Base-by-base conservation (phyloP, 2,329 filamentous ascomycete species). In the Nemania sp. region DNA sequence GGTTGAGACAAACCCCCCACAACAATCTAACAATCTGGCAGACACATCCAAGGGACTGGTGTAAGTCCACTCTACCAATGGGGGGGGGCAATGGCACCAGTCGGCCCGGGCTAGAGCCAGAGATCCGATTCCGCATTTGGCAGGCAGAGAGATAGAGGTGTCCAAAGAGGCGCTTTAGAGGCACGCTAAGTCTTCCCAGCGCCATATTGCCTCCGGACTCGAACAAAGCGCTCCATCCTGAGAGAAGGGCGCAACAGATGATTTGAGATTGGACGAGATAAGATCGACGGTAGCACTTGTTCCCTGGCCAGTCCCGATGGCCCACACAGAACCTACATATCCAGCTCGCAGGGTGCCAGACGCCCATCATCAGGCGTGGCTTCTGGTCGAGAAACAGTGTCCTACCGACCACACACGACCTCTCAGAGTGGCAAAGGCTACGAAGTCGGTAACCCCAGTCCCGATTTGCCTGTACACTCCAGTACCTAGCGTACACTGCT, bases 91-190 rank as follows among this genome's bases (percentile, higher is more conserved):
- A 55, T 50, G n/a, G 32, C 5, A 54, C 43, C 39, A 34, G 34
- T 39, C 35, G 32, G 51, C n/a, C 57, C 18, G 54, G 50, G 42
- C 43, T 29, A 57, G 49, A 47, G 43, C 34, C n/a, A 43, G 15
- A 43, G 42, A 45, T 58, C 46, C 55, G 51, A 62, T 55, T 51
- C 62, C 62, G 21, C 20, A 64, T 64, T 58, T 43, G 62, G 62
- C 62, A 64, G 62, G 62, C 59, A 57, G 40, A 55, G 45, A 49
- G 46, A 56, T 18, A 59, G 39, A 42, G 50, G 20, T 29, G 12
- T 13, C 25, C 13, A 34, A 21, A 51, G 42, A 20, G 46, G 32
- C 35, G 48, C 17, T 18, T 7, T n/a, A 55, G 34, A 50, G 45
- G 32, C 21, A 46, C 40, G 11, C 39, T n/a, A n/a, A 3, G 13